Base-by-base conservation (phyloP, 495 filamentous ascomycete species). In the Penicillium psychrofluorescens region DNA sequence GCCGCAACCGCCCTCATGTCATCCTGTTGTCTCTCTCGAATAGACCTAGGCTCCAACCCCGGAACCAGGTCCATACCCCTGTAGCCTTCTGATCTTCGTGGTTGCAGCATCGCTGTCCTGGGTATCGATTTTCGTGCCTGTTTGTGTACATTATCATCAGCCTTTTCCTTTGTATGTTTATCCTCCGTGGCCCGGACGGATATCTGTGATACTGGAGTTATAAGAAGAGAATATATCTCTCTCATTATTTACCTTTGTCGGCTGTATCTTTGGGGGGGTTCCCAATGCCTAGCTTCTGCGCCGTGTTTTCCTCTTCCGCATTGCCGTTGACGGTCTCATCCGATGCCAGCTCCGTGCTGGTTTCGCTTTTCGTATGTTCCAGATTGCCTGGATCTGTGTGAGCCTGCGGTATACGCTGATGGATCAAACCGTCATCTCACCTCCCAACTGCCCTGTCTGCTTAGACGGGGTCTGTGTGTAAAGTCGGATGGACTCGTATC, bases 1-100 rank as follows among this genome's bases (percentile, higher is more conserved):
- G 36, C 39, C 43, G 34, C 27, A 43, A 45, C 45, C 54, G 36
- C 49, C 30, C 14, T 37, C 40, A 45, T 36, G 31, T 36, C 35
- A 40, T 43, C 46, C 12, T 56, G 40, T 27, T 31, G 35, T 43
- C 36, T 46, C n/a, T 35, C 38, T 48, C 39, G 40, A 41, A 40
- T 42, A 11, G 32, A 15, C 50, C 50, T 67, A 81, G 50, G 59
- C 80, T 28, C 81, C 81, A 54, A 84, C 67, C 35, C 63, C 68
- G 42, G 70, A 67, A 43, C 74, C 75, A 58, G 60, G 67, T 36
- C 80, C 79, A 72, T 85, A 84, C 41, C 79, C 79, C 58, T 79
- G 74, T 53, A 66, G 65, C 58, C 63, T 69, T 59, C 80, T 75
- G 43, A 55, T 64, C 48, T 68, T 67, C 52, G 63, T 63, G 43